A percentile compares a stretch with the other conserved stretches of the same genome.
Conservation (phyloP, 805 yeast species). For the Candida palmyrensis region DNA sequence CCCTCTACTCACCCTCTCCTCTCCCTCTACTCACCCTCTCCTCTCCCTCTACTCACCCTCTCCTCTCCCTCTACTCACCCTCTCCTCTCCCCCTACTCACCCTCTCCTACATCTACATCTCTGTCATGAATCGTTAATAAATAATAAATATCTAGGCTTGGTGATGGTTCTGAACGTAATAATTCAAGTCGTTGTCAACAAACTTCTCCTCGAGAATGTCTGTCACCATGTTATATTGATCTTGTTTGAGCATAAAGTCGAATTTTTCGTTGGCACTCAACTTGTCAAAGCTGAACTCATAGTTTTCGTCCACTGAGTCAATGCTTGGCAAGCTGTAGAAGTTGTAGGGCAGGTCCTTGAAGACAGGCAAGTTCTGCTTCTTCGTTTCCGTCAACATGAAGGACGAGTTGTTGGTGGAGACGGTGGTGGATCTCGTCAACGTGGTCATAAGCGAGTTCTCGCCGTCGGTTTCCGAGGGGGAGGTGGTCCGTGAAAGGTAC, state of each 20-base stretch:
- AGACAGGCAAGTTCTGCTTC: constrained; percentile 1
- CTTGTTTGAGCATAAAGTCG: constrained; percentile 24
- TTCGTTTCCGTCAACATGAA: constrained; percentile 4
- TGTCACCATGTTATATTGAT: constrained; percentile 35
- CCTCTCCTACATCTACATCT: too few relatives aligned
- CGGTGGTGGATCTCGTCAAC: constrained; percentile 38
- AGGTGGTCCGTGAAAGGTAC: constrained; percentile 31
- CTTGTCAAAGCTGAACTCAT: constrained; percentile 14
- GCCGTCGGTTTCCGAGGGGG: constrained; percentile 29
- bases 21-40: too few relatives aligned
- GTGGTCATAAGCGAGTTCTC: constrained; percentile 34
- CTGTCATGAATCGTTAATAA: constrained; percentile 2
- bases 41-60: too few relatives aligned
- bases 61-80: too few relatives aligned
- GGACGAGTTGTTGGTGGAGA: constrained; percentile 25
- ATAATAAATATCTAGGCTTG: constrained; percentile 1
- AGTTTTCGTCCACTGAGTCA: constrained; percentile 6
- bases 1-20: too few relatives aligned
- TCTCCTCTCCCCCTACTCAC: too few relatives aligned
- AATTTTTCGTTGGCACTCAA: constrained; percentile 12
- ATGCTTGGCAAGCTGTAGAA: constrained; percentile 32
- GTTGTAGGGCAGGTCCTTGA: constrained; percentile 12
- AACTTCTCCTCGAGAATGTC: constrained; percentile 38
- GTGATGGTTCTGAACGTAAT: constrained; percentile 17
- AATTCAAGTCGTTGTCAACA: constrained; percentile 31